phyloP scores from a whole-genome alignment of 2,329 filamentous ascomycete genomes.

The Raffaelea albimanens region DNA sequence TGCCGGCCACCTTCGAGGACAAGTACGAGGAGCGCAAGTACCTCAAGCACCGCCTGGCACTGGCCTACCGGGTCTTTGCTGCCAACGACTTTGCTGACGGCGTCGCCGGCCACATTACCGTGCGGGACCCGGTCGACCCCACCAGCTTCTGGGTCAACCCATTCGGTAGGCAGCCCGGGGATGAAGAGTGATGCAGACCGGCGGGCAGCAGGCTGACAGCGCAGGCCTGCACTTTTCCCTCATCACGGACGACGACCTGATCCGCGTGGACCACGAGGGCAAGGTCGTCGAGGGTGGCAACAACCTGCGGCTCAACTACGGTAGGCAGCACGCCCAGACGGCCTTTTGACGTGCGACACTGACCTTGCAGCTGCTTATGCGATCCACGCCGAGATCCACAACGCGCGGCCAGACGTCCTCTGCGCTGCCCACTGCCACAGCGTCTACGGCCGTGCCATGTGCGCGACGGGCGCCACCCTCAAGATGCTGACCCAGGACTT shows the following conservation, averaged over 20 bases:
- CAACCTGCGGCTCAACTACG: slow-evolving; percentile 21
- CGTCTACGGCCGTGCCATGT: slow-evolving; percentile 46
- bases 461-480: slow-evolving; percentile 47
- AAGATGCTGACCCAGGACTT: slow-evolving; percentile 58
- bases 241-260: slow-evolving; percentile 54
- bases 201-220: neutral
- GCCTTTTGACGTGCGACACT: neutral
- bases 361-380: slow-evolving; percentile 11
- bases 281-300: slow-evolving; percentile 52
- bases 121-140: slow-evolving; percentile 49
- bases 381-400: slow-evolving; percentile 34
- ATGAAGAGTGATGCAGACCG: too few species aligned
- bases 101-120: slow-evolving; percentile 54
- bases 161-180: slow-evolving; percentile 22
- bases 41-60: slow-evolving; percentile 41
- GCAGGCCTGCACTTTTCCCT: slow-evolving; percentile 45
- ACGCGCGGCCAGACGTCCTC: slow-evolving; percentile 40
- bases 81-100: slow-evolving; percentile 48
- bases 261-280: slow-evolving; percentile 50
- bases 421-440: slow-evolving; percentile 46
- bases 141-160: slow-evolving; percentile 59
- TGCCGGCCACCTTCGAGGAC: slow-evolving; percentile 12
- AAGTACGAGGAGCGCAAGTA: slow-evolving; percentile 34
- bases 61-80: slow-evolving; percentile 47
- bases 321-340: slow-evolving; percentile 3